phyloP scores from a whole-genome alignment of 2,329 filamentous ascomycete species.

The Pezicula neosporulosa region DNA sequence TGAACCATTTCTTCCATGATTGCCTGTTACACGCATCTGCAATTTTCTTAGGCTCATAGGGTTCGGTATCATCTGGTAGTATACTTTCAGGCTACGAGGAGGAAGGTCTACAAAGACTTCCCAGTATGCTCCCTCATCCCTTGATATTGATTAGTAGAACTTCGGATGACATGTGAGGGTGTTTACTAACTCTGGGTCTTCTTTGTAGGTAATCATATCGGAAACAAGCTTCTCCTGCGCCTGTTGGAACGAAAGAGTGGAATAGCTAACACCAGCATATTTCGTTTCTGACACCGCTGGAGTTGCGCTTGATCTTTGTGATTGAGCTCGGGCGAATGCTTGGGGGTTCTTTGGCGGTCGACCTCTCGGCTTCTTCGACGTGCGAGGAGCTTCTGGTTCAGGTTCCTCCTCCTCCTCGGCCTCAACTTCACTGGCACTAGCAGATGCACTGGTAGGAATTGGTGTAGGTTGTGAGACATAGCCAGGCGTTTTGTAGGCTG shows the following conservation, averaged over 20 bases:
- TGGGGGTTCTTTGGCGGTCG: slow-evolving; percentile 21
- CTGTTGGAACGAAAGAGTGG: slow-evolving; percentile 74
- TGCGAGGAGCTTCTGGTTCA: slow-evolving; percentile 20
- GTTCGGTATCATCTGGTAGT: slow-evolving; percentile 79
- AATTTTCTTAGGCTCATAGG: slow-evolving; percentile 76
- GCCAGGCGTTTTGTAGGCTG: slow-evolving; percentile 66
- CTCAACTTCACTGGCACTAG: slow-evolving; percentile 22
- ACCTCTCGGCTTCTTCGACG: slow-evolving; percentile 15
- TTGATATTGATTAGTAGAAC: slow-evolving; percentile 27
- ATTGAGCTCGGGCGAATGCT: slow-evolving; percentile 25
- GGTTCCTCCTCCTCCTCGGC: slow-evolving; percentile 29
- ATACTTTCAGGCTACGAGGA: slow-evolving; percentile 72
- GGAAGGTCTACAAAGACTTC: slow-evolving; percentile 77
- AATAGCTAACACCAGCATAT: slow-evolving; percentile 58
- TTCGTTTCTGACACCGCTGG: slow-evolving; percentile 46
- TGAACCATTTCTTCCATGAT: slow-evolving; percentile 62
- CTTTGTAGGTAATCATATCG: slow-evolving; percentile 63
- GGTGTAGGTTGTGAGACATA: slow-evolving; percentile 75
- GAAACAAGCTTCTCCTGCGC: slow-evolving; percentile 83
- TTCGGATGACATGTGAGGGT: neutral
- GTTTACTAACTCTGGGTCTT: slow-evolving; percentile 59
- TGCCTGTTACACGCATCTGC: slow-evolving; percentile 72
- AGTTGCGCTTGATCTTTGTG: slow-evolving; percentile 32
- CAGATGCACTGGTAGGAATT: slow-evolving; percentile 47
- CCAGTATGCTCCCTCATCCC: slow-evolving; percentile 66